Percentiles rank a stretch among this genome's conserved stretches.
Conservation (phyloP, 495 filamentous ascomycete genomes). For the Lophiotrema nucula region DNA sequence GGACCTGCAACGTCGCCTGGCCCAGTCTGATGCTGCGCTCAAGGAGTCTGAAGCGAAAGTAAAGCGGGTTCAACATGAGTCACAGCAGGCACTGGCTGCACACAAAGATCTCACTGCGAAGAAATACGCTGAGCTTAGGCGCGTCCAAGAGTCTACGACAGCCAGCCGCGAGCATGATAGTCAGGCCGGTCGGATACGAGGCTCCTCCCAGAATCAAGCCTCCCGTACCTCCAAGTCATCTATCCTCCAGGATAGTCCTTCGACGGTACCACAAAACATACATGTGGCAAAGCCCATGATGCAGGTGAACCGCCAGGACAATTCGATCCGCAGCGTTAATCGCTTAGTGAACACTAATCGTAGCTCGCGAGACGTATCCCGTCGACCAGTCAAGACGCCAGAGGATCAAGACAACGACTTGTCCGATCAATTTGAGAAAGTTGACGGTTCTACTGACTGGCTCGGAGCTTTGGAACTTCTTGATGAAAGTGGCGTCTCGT, state of each 20-base stretch:
- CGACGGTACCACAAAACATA: background rate
- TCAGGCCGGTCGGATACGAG: background rate
- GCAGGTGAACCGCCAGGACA: constrained; percentile 33
- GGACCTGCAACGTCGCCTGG: constrained; percentile 2
- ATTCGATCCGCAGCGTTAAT: background rate
- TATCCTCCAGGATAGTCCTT: background rate
- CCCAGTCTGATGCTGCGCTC: background rate
- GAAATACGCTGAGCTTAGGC: background rate
- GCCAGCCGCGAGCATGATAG: background rate
- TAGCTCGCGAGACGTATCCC: background rate
- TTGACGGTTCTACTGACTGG: background rate
- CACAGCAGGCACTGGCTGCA: background rate
- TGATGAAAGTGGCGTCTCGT: background rate
- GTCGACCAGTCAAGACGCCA: background rate
- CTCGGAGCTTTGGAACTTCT: background rate
- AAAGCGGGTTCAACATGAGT: background rate
- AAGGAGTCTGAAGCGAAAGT: constrained; percentile 8
- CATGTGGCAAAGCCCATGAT: constrained; percentile 20
- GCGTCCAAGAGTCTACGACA: background rate
- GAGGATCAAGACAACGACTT: background rate
- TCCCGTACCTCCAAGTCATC: background rate
- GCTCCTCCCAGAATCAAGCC: background rate
- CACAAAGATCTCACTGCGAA: background rate
- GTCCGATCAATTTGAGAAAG: background rate
- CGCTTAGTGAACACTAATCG: too few relatives aligned